These are phyloP conservation scores for Tulasnella sp. DNA, from an alignment of 768 basidiomycete species.

Conservation along the genomic window DNA sequence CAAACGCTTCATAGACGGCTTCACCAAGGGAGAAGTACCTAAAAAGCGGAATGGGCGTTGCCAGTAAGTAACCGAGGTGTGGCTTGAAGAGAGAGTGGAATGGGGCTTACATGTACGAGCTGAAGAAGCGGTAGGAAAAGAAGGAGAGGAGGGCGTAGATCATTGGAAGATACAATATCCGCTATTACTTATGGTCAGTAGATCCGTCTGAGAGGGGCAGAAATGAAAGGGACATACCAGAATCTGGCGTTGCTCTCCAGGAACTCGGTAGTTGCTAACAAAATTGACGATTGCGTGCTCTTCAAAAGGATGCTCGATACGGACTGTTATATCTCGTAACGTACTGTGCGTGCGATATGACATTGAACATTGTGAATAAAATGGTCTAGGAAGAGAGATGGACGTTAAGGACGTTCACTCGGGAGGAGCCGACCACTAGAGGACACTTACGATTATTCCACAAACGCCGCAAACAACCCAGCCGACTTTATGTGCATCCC, in stretches of 20 bases:
- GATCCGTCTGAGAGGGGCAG: background rate
- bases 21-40: conserved; percentile 51
- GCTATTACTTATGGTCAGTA: conserved; percentile 30
- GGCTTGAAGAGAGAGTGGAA: background rate
- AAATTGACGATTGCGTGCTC: background rate
- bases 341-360: background rate
- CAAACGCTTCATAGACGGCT: conserved; percentile 57
- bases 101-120: conserved; percentile 52
- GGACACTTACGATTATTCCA: background rate
- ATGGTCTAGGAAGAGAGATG: background rate
- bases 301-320: background rate
- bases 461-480: background rate
- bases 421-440: too few relatives aligned
- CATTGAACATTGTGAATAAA: background rate
- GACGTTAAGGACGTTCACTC: background rate
- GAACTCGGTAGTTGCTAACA: conserved; percentile 60
- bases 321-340: background rate
- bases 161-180: conserved; percentile 75
- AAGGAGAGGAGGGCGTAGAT: conserved; percentile 79
- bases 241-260: conserved; percentile 71
- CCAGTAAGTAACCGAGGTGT: background rate
- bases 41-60: background rate
- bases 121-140: conserved; percentile 79
- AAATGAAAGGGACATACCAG: conserved; percentile 39
- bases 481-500: background rate